Base-by-base conservation (phyloP, 2,329 filamentous ascomycete genomes). In the Aspergillus novoparasiticus region DNA sequence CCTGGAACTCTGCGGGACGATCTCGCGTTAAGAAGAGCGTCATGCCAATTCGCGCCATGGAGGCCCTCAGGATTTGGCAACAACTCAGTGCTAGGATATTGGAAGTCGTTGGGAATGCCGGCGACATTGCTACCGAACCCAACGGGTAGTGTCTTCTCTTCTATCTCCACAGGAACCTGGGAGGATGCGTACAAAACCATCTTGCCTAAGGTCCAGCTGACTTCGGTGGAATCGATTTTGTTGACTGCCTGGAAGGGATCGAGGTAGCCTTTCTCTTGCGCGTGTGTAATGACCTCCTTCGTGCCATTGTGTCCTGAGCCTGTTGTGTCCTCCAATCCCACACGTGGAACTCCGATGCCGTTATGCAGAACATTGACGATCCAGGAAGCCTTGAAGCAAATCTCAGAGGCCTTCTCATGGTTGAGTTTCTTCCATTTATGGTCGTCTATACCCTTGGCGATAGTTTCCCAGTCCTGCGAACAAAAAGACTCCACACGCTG, bases 321-420 rank as follows among this genome's bases (percentile, higher is more conserved):
- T 11, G 79, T 75, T 0, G 84, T 83, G 23, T 87, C 82, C 69
- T 97, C 94, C 16, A 97, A 79, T 0, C 92, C 93, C 6, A 95
- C 84, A 57, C 94, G 87, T 6, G 96, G 96, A 58, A 99, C 89
- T 0, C 95, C 96, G 68, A 99, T 97, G 2, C 95, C 2, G 66
- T 97, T 92, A 72, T 99, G 94, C 4, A 99, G 84, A 73, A 99
- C 90, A 71, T 96, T 99, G 74, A 99, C 97, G 51, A 99, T 83
- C 95, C 96, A 99, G 6, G 93, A 95, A 0, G 95, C 94, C 77
- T 99, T 99, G 84, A 99, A 99, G 76, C 95, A 99, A 1, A 96
- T 91, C 73, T 96, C 89, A 67, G 90, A 87, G 6, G 94, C 94
- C 57, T 89, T 91, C 71, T 90, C 87, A 62, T 83, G 82, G 68